Evolutionary conservation across 306 rosid genomes (phyloP).

Genomic region (Fragaria iinumae): DNA sequence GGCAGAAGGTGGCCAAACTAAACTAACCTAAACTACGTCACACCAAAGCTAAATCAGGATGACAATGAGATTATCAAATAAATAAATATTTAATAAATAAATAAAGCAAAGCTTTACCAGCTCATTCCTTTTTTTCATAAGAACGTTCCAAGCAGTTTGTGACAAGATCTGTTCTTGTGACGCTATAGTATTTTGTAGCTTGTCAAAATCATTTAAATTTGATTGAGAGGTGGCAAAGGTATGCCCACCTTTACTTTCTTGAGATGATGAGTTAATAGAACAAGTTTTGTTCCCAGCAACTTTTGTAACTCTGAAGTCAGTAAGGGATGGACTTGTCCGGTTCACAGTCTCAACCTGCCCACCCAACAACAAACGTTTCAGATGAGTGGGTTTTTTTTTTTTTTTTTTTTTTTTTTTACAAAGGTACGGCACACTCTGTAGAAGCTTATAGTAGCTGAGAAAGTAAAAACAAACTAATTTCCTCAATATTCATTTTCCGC

Average conservation of each 20-base stretch:
- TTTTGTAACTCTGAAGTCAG: conserved; percentile 30
- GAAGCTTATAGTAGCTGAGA: background rate
- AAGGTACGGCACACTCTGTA: background rate
- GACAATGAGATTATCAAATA: conserved; percentile 1
- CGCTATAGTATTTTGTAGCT: conserved; percentile 36
- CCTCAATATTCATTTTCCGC: background rate
- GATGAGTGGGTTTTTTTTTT: conserved; percentile 6
- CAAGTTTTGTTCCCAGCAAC: conserved; percentile 27
- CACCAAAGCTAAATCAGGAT: background rate
- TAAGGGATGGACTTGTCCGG: conserved; percentile 19
- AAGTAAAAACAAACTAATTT: background rate
- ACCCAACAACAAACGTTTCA: conserved; percentile 22
- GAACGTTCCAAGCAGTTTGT: conserved; percentile 50
- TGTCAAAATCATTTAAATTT: conserved; percentile 27
- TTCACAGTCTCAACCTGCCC: conserved; percentile 48
- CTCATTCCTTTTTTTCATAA: conserved; percentile 51
- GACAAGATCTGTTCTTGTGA: conserved; percentile 49
- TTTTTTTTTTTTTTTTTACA: background rate
- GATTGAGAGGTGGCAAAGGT: conserved; percentile 31
- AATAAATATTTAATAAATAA: background rate
- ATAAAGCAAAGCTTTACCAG: conserved; percentile 43
- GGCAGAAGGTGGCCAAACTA: background rate
- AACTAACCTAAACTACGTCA: background rate
- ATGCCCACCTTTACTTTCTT: conserved; percentile 23
- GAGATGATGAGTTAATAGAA: conserved; percentile 32